phyloP scores from a whole-genome alignment of 2,329 filamentous ascomycete genomes.

The Penicillium sumatraense region DNA sequence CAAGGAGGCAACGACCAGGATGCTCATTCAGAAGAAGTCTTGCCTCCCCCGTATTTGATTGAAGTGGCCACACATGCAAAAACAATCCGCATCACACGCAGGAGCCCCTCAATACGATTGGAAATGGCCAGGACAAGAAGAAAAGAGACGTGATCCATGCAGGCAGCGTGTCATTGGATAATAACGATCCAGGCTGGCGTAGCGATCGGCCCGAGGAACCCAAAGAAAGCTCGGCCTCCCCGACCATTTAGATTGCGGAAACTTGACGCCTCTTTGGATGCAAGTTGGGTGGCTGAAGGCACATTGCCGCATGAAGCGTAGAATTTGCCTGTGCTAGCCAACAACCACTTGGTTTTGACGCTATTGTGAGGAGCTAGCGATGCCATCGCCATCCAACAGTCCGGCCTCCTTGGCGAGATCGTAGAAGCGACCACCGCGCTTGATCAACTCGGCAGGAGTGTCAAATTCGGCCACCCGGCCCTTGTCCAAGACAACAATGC shows the following conservation, averaged over 20 bases:
- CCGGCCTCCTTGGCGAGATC: conserved; percentile 91
- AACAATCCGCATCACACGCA: conserved; percentile 20
- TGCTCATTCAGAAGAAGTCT: conserved; percentile 14
- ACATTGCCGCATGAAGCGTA: conserved; percentile 3
- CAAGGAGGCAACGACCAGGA: background rate
- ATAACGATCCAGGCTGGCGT: conserved; percentile 12
- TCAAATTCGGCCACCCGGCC: conserved; percentile 93
- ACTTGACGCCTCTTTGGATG: conserved; percentile 10
- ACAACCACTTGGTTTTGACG: conserved; percentile 13
- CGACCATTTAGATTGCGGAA: conserved; percentile 23
- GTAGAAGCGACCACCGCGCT: conserved; percentile 79
- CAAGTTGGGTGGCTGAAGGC: conserved; percentile 15
- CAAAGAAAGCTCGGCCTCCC: conserved; percentile 16
- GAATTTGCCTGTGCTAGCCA: conserved; percentile 11
- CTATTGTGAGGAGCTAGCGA: conserved; percentile 24
- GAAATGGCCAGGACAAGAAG: conserved; percentile 10
- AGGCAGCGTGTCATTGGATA: conserved; percentile 12
- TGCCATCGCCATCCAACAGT: conserved; percentile 59
- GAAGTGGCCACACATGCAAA: conserved; percentile 20
- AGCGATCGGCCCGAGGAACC: conserved; percentile 17
- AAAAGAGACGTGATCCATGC: conserved; percentile 19
- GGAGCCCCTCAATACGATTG: conserved; percentile 5
- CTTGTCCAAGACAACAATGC: conserved; percentile 90
- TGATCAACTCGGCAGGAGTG: conserved; percentile 77
- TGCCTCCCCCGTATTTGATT: conserved; percentile 12